Percentiles rank a stretch among this genome's conserved stretches.
These are phyloP conservation scores for Sporobolomyces pararoseus DNA, from an alignment of 768 basidiomycete genomes.

Conservation along the genomic window DNA sequence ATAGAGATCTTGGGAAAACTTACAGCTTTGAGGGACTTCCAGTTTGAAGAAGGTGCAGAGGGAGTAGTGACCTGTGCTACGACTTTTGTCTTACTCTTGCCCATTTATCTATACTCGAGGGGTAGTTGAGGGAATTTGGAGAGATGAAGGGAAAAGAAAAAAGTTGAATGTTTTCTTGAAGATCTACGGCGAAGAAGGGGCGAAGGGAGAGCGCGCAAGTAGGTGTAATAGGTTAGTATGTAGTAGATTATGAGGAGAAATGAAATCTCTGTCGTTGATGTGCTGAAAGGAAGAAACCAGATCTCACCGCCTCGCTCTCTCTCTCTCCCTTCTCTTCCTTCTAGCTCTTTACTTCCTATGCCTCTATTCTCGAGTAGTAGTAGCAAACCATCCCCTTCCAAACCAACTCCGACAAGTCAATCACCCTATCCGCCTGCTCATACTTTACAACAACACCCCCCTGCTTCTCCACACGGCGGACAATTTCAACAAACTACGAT, in stretches of 20 bases:
- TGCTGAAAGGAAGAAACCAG: no score
- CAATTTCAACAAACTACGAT: neutral
- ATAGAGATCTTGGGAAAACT: no score
- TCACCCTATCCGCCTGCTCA: slow-evolving; percentile 5
- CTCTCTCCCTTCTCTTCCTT: neutral
- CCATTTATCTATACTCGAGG: slow-evolving; percentile 39
- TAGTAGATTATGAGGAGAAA: no score
- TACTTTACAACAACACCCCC: neutral
- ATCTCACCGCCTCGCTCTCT: slow-evolving; percentile 4
- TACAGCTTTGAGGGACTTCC: slow-evolving; percentile 61
- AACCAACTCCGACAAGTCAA: neutral
- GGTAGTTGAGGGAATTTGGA: neutral
- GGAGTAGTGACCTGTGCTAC: slow-evolving; percentile 42
- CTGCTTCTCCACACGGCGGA: no score
- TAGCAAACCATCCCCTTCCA: neutral
- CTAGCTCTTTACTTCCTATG: neutral
- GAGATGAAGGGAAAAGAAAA: neutral
- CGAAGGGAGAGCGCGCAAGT: no score
- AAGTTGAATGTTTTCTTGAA: neutral
- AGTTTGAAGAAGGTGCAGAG: slow-evolving; percentile 58
- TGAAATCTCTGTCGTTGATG: no score
- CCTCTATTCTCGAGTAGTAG: slow-evolving; percentile 3
- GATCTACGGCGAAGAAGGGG: neutral
- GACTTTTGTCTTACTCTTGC: slow-evolving; percentile 29
- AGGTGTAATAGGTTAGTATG: no score